Evolutionary conservation across 768 basidiomycete genomes (phyloP).

Genomic region (Sistotremastrum niveocremeum): DNA sequence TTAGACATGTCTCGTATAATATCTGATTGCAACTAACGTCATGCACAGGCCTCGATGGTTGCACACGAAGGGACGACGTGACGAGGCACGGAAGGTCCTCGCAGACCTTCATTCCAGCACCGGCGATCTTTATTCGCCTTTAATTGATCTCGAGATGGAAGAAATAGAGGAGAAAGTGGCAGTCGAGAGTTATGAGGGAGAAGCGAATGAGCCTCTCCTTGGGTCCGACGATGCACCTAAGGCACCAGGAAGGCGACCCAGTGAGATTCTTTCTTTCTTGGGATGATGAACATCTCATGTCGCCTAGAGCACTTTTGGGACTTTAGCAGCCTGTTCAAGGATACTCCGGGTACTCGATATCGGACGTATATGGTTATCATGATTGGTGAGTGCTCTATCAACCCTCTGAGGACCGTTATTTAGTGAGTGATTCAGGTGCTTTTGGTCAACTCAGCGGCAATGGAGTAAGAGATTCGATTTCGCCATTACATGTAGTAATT

Average conservation of each 20-base stretch:
- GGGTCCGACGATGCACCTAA: no score
- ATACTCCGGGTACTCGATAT: constrained; percentile 30
- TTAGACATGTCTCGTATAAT: not conserved
- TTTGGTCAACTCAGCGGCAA: constrained; percentile 36
- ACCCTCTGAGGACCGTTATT: not conserved
- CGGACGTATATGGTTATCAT: constrained; percentile 37
- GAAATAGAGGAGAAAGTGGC: constrained; percentile 40
- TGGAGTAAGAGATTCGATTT: constrained; percentile 18
- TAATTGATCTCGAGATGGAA: constrained; percentile 36
- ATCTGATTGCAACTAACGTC: not conserved
- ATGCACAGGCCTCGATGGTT: constrained; percentile 35
- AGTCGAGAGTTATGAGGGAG: constrained; percentile 26
- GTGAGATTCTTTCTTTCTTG: constrained; percentile 15
- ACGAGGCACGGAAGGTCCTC: constrained; percentile 30
- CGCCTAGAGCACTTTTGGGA: constrained; percentile 31
- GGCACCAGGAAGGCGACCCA: constrained; percentile 6
- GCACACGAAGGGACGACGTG: constrained; percentile 30
- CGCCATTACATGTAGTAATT: not conserved
- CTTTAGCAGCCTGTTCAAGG: constrained; percentile 33
- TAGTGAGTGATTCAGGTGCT: constrained; percentile 4
- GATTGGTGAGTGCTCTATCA: constrained; percentile 21
- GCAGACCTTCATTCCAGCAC: constrained; percentile 35
- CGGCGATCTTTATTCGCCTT: constrained; percentile 32
- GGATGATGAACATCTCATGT: no score
- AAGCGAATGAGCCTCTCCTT: no score